Conservation (phyloP, 2,329 filamentous ascomycete genomes). For the Sporothrix pallida region DNA sequence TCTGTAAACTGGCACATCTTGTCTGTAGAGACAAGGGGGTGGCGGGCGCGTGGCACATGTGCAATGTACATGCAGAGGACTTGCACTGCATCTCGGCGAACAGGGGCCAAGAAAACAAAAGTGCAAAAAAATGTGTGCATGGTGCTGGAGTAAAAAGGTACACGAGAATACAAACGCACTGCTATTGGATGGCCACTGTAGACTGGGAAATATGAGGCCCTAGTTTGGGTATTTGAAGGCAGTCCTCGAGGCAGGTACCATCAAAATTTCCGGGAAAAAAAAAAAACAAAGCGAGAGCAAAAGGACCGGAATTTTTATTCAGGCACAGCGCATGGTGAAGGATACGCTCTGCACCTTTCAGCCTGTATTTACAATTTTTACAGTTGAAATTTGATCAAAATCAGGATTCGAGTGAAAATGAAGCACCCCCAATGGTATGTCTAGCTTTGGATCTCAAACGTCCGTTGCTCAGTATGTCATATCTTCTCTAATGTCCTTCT, state of each 20-base stretch:
- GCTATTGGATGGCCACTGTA: neutral
- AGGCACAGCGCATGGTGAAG: no score
- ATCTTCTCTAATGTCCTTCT: no score
- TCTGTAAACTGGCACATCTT: neutral
- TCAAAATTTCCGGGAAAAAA: neutral
- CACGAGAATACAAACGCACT: neutral
- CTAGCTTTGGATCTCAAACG: no score
- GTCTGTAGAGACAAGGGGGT: neutral
- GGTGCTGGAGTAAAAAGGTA: neutral
- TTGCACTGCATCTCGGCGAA: slow-evolving; percentile 4
- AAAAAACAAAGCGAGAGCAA: neutral
- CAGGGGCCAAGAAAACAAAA: neutral
- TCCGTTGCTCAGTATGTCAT: no score
- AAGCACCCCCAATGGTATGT: no score
- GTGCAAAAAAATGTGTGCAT: neutral
- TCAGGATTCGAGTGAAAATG: no score
- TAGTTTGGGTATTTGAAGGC: neutral
- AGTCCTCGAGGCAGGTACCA: neutral
- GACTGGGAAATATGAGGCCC: neutral
- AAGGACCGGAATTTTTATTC: no score
- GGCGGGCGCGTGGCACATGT: neutral
- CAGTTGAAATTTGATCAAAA: no score
- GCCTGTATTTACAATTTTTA: no score
- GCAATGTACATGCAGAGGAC: neutral
- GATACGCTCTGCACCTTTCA: no score